Base-by-base conservation (phyloP, 352 stramenopile species). In the Globisporangium recalcitrans region DNA sequence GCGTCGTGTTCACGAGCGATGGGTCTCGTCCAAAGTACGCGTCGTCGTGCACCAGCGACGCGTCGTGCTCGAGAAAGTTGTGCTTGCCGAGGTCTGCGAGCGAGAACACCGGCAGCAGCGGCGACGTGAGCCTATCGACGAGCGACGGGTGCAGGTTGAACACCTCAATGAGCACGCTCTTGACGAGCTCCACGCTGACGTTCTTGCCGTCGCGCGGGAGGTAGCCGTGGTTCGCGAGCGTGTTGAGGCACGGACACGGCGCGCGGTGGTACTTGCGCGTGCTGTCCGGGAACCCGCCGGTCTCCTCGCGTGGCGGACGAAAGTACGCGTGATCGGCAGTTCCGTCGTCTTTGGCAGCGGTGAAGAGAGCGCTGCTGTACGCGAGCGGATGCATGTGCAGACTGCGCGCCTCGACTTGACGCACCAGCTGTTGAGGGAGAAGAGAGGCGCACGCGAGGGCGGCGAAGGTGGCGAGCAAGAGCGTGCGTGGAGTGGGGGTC, bases 1-100 rank as follows among this genome's bases (percentile, higher is more conserved):
- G 66, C 51, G 80, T 79, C 10, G 22, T 32, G 54, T 87, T 89
- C 52, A 87, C 66, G 8, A 46, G 32, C 9, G 69, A 64, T 7
- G 80, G 77, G 27, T 89, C 78, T 16, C 64, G 57, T 26, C 72
- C 63, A 32, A 78, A 78, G 60, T 64, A 77, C 24, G 63, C 46
- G 60, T 91, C 82, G 51, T 84, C 71, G 60, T 87, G 82, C 4
- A 88, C 70, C 38, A 91, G 62, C 9, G 82, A 91, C 21, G 83
- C 80, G 52, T 92, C 80, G 61, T 91, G 82, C 57, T 91, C 82
- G 22, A 90, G 76, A 14, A 82, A 74, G 38, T 81, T 74, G 73
- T 88, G 80, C n/a, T 73, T 63, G 0, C 74, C 59, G 7, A 92
- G 63, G 47, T 87, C 75, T 0, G 77, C 67, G 10, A 91, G 70